phyloP scores from a whole-genome alignment of 768 basidiomycete genomes.

The Collybia nuda region DNA sequence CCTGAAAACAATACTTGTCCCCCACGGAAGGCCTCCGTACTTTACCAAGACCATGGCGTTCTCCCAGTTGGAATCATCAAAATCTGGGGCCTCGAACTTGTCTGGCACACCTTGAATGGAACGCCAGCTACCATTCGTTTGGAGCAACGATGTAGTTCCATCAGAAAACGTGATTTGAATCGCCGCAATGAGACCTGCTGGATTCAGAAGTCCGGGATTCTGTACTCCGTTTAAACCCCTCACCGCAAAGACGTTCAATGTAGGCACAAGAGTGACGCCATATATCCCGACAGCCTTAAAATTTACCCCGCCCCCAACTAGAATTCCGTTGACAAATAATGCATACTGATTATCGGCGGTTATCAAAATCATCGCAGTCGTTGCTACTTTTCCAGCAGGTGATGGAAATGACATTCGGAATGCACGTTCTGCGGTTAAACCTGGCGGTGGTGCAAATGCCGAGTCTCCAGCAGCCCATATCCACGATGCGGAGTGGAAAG shows the following conservation, averaged over 20 bases:
- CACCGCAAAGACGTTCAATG: conserved; percentile 24
- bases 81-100: conserved; percentile 21
- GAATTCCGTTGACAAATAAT: conserved; percentile 24
- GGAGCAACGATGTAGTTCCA: conserved; percentile 19
- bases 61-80: conserved; percentile 21
- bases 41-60: conserved; percentile 11
- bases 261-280: conserved; percentile 13
- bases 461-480: conserved; percentile 26
- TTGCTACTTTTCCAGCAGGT: conserved; percentile 20
- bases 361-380: conserved; percentile 18
- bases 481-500: conserved; percentile 22
- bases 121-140: conserved; percentile 22
- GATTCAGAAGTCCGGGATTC: conserved; percentile 16
- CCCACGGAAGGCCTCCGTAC: conserved; percentile 27
- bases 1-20: conserved; percentile 16
- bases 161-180: conserved; percentile 24
- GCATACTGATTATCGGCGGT: conserved; percentile 27
- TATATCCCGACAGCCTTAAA: conserved; percentile 25
- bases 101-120: conserved; percentile 17
- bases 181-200: conserved; percentile 26
- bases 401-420: conserved; percentile 26
- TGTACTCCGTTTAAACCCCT: conserved; percentile 12
- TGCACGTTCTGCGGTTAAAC: conserved; percentile 14
- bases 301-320: conserved; percentile 18
- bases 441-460: conserved; percentile 17